Evolutionary conservation across 495 filamentous ascomycete genomes (phyloP).

Genomic region (Trichoderma gamsii): DNA sequence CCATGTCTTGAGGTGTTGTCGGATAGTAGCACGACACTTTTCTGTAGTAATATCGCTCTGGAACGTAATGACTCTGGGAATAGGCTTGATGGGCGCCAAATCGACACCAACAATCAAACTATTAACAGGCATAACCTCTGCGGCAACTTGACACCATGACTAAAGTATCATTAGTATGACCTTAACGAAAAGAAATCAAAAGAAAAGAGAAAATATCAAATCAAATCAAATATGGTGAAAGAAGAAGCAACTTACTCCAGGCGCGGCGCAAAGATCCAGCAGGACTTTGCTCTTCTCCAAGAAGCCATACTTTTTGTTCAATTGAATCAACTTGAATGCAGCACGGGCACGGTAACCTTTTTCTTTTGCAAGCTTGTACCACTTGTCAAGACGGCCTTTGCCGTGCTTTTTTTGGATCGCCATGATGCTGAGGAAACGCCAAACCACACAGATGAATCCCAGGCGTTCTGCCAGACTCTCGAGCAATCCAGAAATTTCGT

Average conservation of each 20-base stretch:
- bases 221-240: not conserved
- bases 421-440: slow-evolving; percentile 46
- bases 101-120: slow-evolving; percentile 93
- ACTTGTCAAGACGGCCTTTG: slow-evolving; percentile 99
- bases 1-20: slow-evolving; percentile 89
- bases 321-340: slow-evolving; percentile 96
- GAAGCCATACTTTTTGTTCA: slow-evolving; percentile 99
- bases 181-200: not conserved
- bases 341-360: slow-evolving; percentile 95
- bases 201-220: not conserved
- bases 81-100: slow-evolving; percentile 90
- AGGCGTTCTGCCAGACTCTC: not conserved
- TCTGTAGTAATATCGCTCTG: slow-evolving; percentile 98
- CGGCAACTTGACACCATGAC: slow-evolving; percentile 98
- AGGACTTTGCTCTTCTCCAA: slow-evolving; percentile 93
- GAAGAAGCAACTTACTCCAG: slow-evolving; percentile 60
- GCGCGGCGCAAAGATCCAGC: slow-evolving; percentile 94
- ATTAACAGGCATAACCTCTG: slow-evolving; percentile 86
- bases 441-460: not conserved
- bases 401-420: slow-evolving; percentile 98
- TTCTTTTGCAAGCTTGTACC: slow-evolving; percentile 86
- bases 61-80: slow-evolving; percentile 87
- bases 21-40: slow-evolving; percentile 88
- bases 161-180: slow-evolving; percentile 33
- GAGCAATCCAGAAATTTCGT: slow-evolving; percentile 6